phyloP scores from a whole-genome alignment of 257 asterid species.

The Fraxinus pennsylvanica region DNA sequence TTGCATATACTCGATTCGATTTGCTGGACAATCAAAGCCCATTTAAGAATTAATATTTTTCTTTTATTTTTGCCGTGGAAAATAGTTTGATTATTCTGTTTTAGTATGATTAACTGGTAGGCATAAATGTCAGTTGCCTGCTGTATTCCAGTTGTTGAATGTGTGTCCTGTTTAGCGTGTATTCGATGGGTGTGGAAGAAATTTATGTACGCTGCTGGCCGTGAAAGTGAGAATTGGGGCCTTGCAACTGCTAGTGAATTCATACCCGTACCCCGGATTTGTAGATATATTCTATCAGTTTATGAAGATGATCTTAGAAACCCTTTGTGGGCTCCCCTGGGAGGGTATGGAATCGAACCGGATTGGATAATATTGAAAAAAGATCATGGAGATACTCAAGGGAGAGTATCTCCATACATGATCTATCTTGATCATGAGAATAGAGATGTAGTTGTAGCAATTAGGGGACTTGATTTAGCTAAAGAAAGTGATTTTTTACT shows the following conservation, averaged over 20 bases:
- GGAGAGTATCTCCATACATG: slow-evolving; percentile 80
- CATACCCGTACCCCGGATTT: slow-evolving; percentile 79
- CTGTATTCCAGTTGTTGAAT: slow-evolving; percentile 87
- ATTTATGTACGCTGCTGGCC: slow-evolving; percentile 82
- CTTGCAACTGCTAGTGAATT: slow-evolving; percentile 79
- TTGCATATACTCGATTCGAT: slow-evolving; percentile 9
- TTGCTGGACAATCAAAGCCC: background rate
- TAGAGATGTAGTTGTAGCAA: slow-evolving; percentile 61
- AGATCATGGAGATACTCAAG: slow-evolving; percentile 56
- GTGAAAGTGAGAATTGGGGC: slow-evolving; percentile 94
- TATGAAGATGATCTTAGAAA: slow-evolving; percentile 78
- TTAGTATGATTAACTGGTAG: slow-evolving; percentile 37
- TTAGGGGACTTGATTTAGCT: slow-evolving; percentile 89
- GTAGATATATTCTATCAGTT: slow-evolving; percentile 68
- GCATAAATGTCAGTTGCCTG: slow-evolving; percentile 87
- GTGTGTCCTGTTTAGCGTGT: slow-evolving; percentile 94
- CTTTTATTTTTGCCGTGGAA: slow-evolving; percentile 9
- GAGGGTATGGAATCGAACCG: slow-evolving; percentile 82
- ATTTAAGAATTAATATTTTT: slow-evolving; percentile 6
- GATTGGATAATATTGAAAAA: slow-evolving; percentile 65
- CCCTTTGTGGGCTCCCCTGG: slow-evolving; percentile 80
- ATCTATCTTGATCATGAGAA: slow-evolving; percentile 79
- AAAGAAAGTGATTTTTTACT: slow-evolving; percentile 77
- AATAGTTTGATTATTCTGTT: slow-evolving; percentile 21
- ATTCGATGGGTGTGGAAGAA: slow-evolving; percentile 97